Percentiles rank a stretch among this genome's conserved stretches.
Evolutionary conservation across 352 stramenopile species (phyloP).

Genomic region (Elongisporangium senticosum): DNA sequence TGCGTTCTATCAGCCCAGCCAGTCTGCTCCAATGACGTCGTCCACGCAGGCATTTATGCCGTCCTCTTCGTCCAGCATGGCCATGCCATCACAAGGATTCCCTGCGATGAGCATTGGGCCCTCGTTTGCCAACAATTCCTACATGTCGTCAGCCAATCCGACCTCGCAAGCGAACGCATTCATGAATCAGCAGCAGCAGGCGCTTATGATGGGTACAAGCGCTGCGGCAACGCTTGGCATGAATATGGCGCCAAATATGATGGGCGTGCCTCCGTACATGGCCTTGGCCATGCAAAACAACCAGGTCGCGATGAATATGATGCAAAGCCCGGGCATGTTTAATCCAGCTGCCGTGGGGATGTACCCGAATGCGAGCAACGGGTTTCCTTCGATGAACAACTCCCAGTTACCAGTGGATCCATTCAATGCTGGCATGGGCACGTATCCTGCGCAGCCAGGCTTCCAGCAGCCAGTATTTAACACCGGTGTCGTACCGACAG

Average conservation of each 20-base stretch:
- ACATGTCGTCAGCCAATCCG: slow-evolving; percentile 17
- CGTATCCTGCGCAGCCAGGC: slow-evolving; percentile 19
- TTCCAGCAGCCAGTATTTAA: slow-evolving; percentile 23
- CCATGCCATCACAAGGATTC: slow-evolving; percentile 19
- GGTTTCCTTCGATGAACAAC: slow-evolving; percentile 9
- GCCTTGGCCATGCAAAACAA: slow-evolving; percentile 47
- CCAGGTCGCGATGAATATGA: slow-evolving; percentile 38
- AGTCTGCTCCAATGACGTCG: slow-evolving; percentile 11
- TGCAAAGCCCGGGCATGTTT: slow-evolving; percentile 34
- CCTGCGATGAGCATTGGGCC: slow-evolving; percentile 19
- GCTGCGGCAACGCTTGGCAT: slow-evolving; percentile 7
- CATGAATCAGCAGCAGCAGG: slow-evolving; percentile 41
- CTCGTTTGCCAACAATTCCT: slow-evolving; percentile 32
- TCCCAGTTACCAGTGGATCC: slow-evolving; percentile 54
- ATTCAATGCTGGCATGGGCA: slow-evolving; percentile 53
- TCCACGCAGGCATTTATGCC: slow-evolving; percentile 20
- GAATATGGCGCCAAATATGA: slow-evolving; percentile 18
- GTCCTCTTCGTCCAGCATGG: slow-evolving; percentile 8
- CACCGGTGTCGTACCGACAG: slow-evolving; percentile 7
- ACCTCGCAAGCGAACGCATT: slow-evolving; percentile 4
- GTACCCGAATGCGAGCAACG: not conserved
- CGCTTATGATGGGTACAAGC: slow-evolving; percentile 24
- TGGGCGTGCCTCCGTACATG: slow-evolving; percentile 62
- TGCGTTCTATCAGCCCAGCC: slow-evolving; percentile 8
- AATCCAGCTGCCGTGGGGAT: slow-evolving; percentile 17